Evolutionary conservation across 352 stramenopile genomes (phyloP).

Genomic region (Globisporangium yorkense): DNA sequence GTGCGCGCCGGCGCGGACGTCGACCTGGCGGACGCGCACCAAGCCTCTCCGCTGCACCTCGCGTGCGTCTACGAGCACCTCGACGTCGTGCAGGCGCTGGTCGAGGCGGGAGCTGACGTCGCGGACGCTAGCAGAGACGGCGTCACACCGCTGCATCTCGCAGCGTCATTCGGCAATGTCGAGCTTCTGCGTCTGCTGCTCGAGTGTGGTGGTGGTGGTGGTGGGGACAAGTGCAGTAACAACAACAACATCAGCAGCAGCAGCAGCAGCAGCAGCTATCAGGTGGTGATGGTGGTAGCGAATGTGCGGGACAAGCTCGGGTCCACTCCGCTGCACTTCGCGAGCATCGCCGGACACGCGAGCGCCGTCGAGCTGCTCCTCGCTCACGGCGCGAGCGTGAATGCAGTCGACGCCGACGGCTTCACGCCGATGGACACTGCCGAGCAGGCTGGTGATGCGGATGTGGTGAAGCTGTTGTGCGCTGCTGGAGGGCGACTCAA

Average conservation of each 20-base stretch:
- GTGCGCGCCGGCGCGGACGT: background rate
- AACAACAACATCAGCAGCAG: background rate
- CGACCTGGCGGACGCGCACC: background rate
- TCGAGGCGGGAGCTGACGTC: conserved; percentile 11
- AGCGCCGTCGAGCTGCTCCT: conserved; percentile 1
- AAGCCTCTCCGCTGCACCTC: conserved; percentile 22
- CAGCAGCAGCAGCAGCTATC: conserved; percentile 7
- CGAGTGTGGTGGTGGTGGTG: background rate
- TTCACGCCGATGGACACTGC: conserved; percentile 3
- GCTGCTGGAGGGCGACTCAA: background rate
- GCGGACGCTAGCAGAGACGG: conserved; percentile 10
- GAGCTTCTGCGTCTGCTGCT: background rate
- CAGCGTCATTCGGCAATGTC: background rate
- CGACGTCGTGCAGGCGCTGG: conserved; percentile 18
- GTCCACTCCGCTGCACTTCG: conserved; percentile 20
- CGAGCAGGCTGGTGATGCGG: background rate
- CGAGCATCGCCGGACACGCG: background rate
- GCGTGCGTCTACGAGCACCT: conserved; percentile 19
- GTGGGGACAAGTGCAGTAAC: background rate
- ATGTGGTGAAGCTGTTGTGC: background rate
- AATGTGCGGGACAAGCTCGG: conserved; percentile 7
- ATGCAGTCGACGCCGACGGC: conserved; percentile 6
- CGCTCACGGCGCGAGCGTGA: conserved; percentile 1
- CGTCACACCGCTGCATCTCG: conserved; percentile 20
- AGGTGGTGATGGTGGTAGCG: background rate